Evolutionary conservation across 768 basidiomycete species (phyloP).

Genomic region (Trametes meyenii): DNA sequence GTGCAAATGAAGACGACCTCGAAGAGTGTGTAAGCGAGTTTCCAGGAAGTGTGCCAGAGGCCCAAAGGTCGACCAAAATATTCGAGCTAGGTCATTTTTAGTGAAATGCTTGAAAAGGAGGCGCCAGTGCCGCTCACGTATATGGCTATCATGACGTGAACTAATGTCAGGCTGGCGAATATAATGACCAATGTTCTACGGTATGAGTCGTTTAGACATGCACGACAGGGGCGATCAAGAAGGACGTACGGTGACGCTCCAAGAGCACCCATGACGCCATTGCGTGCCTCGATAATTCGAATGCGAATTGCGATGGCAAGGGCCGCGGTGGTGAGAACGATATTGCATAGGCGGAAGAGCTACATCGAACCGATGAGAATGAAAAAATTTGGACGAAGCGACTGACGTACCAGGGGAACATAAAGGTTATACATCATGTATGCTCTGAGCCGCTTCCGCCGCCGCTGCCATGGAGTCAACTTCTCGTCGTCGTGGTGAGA

Average conservation of each 20-base stretch:
- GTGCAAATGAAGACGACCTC: constrained; percentile 91
- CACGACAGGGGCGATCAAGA: not conserved
- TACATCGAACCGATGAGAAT: constrained; percentile 35
- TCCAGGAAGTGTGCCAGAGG: constrained; percentile 87
- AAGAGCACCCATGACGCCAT: constrained; percentile 64
- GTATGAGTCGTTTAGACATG: not conserved
- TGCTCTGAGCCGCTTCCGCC: constrained; percentile 54
- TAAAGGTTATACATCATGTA: constrained; percentile 78
- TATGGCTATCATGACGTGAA: constrained; percentile 84
- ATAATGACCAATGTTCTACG: constrained; percentile 79
- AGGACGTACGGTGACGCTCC: constrained; percentile 78
- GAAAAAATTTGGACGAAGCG: not conserved
- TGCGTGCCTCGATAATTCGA: constrained; percentile 54
- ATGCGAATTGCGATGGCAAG: constrained; percentile 81
- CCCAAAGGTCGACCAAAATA: constrained; percentile 92
- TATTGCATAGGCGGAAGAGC: constrained; percentile 86
- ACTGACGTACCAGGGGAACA: constrained; percentile 68
- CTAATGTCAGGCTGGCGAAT: constrained; percentile 79
- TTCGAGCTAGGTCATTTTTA: constrained; percentile 63
- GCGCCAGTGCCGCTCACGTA: constrained; percentile 57
- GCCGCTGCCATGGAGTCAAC: constrained; percentile 32
- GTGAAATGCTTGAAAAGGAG: constrained; percentile 21
- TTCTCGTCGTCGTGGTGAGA: constrained; percentile 28
- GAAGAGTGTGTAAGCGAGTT: constrained; percentile 82
- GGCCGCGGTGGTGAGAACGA: constrained; percentile 78